Conservation (phyloP, 2,329 filamentous ascomycete genomes). For the Clarireedia monteithiana region DNA sequence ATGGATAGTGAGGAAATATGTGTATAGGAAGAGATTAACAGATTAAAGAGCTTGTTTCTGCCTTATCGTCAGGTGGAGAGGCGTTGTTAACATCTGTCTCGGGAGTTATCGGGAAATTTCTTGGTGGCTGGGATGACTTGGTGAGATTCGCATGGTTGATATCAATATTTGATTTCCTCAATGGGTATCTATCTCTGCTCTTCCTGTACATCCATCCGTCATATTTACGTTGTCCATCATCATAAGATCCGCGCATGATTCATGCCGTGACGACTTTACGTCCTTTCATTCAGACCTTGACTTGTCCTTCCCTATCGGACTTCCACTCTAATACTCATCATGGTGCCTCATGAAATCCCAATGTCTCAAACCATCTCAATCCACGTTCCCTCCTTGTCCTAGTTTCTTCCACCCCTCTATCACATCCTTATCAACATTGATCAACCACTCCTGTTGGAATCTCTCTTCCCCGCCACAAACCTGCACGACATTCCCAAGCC, state of each 20-base stretch:
- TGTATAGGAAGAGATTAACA: too few relatives aligned
- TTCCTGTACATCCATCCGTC: not conserved
- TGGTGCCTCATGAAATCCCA: too few relatives aligned
- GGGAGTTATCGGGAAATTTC: too few relatives aligned
- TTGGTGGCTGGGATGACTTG: too few relatives aligned
- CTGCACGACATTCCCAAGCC: constrained; percentile 51
- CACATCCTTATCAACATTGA: constrained; percentile 70
- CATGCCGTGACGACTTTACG: not conserved
- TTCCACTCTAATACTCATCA: not conserved
- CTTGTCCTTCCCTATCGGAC: not conserved
- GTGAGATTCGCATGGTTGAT: too few relatives aligned
- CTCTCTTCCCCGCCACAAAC: constrained; percentile 54
- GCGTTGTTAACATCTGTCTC: too few relatives aligned
- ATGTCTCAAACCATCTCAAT: not conserved
- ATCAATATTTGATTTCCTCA: not conserved
- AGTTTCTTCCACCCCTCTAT: constrained; percentile 52
- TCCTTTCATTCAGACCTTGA: not conserved
- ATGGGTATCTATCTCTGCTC: not conserved
- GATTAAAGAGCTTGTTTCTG: too few relatives aligned
- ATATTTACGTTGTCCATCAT: not conserved
- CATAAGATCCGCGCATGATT: not conserved
- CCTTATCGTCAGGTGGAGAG: too few relatives aligned
- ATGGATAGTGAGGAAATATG: too few relatives aligned
- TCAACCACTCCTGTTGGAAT: constrained; percentile 62
- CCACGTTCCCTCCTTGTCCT: constrained; percentile 5